Evolutionary conservation across 2,329 filamentous ascomycete species (phyloP).

Genomic region (Proliferodiscus dingleyae): DNA sequence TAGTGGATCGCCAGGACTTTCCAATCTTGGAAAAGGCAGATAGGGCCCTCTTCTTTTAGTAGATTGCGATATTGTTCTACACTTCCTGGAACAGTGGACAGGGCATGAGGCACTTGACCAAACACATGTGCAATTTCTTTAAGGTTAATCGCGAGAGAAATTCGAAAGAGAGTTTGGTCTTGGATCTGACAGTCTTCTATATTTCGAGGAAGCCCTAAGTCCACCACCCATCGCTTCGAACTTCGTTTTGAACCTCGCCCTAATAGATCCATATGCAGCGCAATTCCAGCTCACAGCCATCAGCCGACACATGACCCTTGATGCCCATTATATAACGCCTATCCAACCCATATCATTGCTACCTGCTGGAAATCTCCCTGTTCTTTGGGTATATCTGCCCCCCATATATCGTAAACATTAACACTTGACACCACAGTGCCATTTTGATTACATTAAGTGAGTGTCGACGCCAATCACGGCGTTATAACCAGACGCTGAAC

Average conservation of each 20-base stretch:
- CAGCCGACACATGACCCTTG: slow-evolving; percentile 10
- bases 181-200: slow-evolving; percentile 12
- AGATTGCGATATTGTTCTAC: too few relatives aligned
- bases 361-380: slow-evolving; percentile 6
- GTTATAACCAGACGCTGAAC: slow-evolving; percentile 16
- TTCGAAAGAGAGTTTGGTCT: background rate
- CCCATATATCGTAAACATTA: slow-evolving; percentile 17
- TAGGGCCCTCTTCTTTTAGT: too few relatives aligned
- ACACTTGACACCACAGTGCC: slow-evolving; percentile 5
- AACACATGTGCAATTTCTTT: too few relatives aligned
- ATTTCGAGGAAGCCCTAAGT: slow-evolving; percentile 13
- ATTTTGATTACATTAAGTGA: slow-evolving; percentile 27
- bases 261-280: too few relatives aligned
- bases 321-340: background rate
- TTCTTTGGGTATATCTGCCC: slow-evolving; percentile 13
- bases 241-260: too few relatives aligned
- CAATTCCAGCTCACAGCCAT: too few relatives aligned
- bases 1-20: too few relatives aligned
- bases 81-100: too few relatives aligned
- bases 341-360: slow-evolving; percentile 2
- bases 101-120: too few relatives aligned
- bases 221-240: background rate
- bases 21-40: too few relatives aligned
- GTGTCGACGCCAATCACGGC: slow-evolving; percentile 6
- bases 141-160: background rate